phyloP scores from a whole-genome alignment of 2,329 filamentous ascomycete species.

The Aureobasidium sp. region DNA sequence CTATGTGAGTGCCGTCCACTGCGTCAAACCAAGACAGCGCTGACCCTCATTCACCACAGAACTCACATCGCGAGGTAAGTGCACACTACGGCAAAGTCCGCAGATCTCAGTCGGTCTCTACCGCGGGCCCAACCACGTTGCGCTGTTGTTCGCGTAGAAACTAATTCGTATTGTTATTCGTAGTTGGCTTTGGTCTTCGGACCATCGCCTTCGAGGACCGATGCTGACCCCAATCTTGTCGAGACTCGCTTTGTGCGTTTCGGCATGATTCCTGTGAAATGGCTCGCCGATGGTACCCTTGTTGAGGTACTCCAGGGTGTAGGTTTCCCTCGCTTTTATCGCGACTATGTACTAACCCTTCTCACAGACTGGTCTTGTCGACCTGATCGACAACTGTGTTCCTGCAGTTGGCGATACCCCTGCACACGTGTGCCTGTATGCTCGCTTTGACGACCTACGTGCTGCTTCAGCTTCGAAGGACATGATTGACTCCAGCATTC shows the following conservation, averaged over 20 bases:
- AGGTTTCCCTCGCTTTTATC: not conserved
- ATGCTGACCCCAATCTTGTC: not conserved
- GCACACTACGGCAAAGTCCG: too few species aligned
- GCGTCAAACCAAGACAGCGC: too few species aligned
- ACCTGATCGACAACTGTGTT: not conserved
- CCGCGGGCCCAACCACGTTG: too few species aligned
- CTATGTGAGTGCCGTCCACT: too few species aligned
- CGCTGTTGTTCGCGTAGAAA: too few species aligned
- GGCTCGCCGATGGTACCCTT: not conserved
- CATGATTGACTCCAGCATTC: constrained; percentile 13
- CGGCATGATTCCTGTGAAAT: not conserved
- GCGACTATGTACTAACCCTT: not conserved
- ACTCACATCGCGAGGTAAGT: too few species aligned
- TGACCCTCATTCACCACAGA: too few species aligned
- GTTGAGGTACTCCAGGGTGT: not conserved
- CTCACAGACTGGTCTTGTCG: not conserved
- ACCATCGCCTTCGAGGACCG: not conserved
- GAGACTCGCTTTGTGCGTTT: not conserved
- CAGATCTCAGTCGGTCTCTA: too few species aligned
- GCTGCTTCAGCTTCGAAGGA: constrained; percentile 19
- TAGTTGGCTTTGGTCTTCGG: too few species aligned
- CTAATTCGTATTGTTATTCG: too few species aligned
- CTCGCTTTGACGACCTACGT: constrained; percentile 32
- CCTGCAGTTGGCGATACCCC: not conserved
- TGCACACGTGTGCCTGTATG: constrained; percentile 11